phyloP scores from a whole-genome alignment of 2,329 filamentous ascomycete genomes.

The Cryphonectria radicalis region DNA sequence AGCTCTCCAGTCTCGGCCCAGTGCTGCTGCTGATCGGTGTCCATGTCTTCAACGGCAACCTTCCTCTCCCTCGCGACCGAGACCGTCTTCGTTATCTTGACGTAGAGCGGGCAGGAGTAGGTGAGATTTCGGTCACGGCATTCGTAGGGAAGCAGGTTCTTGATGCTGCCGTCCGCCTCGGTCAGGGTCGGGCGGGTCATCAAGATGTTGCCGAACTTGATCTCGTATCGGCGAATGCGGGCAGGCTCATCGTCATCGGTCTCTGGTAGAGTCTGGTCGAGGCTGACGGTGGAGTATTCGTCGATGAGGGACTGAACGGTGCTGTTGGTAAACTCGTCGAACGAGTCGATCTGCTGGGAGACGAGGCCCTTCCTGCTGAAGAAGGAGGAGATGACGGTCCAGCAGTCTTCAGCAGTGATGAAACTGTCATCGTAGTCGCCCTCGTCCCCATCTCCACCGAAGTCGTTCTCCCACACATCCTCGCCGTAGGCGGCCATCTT shows the following conservation, averaged over 20 bases:
- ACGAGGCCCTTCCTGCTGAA: constrained; percentile 96
- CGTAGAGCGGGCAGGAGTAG: constrained; percentile 89
- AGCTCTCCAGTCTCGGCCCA: constrained; percentile 59
- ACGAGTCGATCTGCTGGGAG: constrained; percentile 97
- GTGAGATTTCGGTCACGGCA: constrained; percentile 94
- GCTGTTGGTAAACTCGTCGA: constrained; percentile 93
- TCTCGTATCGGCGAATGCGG: constrained; percentile 88
- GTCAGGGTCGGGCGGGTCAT: constrained; percentile 89
- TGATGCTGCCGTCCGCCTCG: constrained; percentile 88
- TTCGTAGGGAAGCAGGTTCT: constrained; percentile 88
- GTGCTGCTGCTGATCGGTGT: constrained; percentile 64
- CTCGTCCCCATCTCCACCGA: constrained; percentile 60
- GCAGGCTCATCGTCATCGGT: constrained; percentile 77
- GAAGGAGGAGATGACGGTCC: constrained; percentile 96
- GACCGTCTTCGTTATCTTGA: constrained; percentile 84
- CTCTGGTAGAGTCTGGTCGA: constrained; percentile 88
- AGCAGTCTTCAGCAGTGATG: constrained; percentile 97
- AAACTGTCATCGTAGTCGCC: constrained; percentile 68
- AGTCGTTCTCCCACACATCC: constrained; percentile 45
- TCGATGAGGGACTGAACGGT: constrained; percentile 94
- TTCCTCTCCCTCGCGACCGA: constrained; percentile 79
- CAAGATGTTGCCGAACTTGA: constrained; percentile 89
- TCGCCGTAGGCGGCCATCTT: constrained; percentile 62
- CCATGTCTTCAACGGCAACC: constrained; percentile 68
- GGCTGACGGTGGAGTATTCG: constrained; percentile 87